phyloP scores from a whole-genome alignment of 1,139 yeast genomes.

The Debaryomycetaceae sp. region DNA sequence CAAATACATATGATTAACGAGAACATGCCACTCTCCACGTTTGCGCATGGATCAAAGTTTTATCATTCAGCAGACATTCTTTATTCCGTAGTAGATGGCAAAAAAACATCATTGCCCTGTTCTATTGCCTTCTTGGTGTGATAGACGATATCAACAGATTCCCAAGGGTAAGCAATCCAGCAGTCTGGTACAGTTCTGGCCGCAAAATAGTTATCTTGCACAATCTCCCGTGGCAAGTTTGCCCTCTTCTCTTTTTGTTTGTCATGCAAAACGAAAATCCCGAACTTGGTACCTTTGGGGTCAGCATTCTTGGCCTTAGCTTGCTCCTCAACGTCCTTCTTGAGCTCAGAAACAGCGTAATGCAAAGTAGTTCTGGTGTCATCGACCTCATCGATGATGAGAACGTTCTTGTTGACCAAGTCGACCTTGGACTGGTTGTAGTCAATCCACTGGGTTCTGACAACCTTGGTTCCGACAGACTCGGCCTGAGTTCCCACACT shows the following conservation, averaged over 20 bases:
- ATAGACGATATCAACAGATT: constrained; percentile 80
- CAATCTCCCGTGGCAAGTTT: constrained; percentile 61
- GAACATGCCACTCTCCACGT: too few relatives aligned
- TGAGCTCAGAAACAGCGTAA: constrained; percentile 83
- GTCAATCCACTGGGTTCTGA: constrained; percentile 95
- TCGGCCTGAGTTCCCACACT: constrained; percentile 59
- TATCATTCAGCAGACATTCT: not conserved
- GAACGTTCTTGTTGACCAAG: constrained; percentile 74
- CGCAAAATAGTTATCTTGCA: constrained; percentile 72
- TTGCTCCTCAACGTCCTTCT: constrained; percentile 70
- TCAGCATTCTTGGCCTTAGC: constrained; percentile 48
- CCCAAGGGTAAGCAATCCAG: constrained; percentile 99
- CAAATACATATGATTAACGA: too few relatives aligned
- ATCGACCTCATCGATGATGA: constrained; percentile 92
- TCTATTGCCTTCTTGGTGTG: constrained; percentile 78
- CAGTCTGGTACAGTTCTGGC: constrained; percentile 88
- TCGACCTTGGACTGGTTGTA: constrained; percentile 62
- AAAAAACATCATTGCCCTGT: constrained; percentile 59
- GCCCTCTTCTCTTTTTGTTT: constrained; percentile 88
- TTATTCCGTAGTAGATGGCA: constrained; percentile 30
- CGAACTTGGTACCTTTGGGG: constrained; percentile 66
- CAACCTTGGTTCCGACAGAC: constrained; percentile 76
- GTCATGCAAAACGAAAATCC: constrained; percentile 90
- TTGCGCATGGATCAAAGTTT: not conserved
- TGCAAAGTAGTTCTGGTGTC: constrained; percentile 94